Evolutionary conservation across 108 stramenopile species (phyloP).

Genomic region (Cylindrotheca closterium): DNA sequence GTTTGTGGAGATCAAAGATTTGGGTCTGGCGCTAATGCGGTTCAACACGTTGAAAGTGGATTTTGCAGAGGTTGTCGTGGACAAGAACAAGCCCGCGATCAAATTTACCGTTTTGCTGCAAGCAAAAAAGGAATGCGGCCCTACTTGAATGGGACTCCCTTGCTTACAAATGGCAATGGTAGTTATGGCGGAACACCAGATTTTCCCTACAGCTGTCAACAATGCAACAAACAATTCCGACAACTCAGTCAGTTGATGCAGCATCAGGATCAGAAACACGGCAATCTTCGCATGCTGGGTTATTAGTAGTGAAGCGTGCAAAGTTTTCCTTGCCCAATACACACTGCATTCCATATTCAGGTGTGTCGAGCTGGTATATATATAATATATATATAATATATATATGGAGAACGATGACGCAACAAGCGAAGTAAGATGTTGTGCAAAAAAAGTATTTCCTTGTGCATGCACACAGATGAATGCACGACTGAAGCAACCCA

Average conservation of each 20-base stretch:
- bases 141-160: slow-evolving; percentile 40
- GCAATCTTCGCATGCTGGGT: slow-evolving; percentile 9
- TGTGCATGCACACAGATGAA: no score
- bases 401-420: no score
- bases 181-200: slow-evolving; percentile 42
- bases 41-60: slow-evolving; percentile 73
- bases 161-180: slow-evolving; percentile 39
- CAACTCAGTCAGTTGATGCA: slow-evolving; percentile 72
- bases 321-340: no score
- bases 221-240: slow-evolving; percentile 52
- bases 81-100: slow-evolving; percentile 50
- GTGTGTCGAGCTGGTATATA: no score
- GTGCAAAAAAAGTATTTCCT: no score
- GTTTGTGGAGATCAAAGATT: slow-evolving; percentile 64
- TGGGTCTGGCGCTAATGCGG: slow-evolving; percentile 65
- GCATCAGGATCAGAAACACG: slow-evolving; percentile 69
- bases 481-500: no score
- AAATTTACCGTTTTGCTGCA: slow-evolving; percentile 57
- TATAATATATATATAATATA: no score
- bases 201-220: slow-evolving; percentile 56
- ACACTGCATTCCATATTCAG: no score
- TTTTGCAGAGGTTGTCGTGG: slow-evolving; percentile 61
- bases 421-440: no score
- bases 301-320: no score
- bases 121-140: slow-evolving; percentile 34